Evolutionary conservation across 208 protist species (phyloP).

Genomic region (Acanthamoeba castellanii): DNA sequence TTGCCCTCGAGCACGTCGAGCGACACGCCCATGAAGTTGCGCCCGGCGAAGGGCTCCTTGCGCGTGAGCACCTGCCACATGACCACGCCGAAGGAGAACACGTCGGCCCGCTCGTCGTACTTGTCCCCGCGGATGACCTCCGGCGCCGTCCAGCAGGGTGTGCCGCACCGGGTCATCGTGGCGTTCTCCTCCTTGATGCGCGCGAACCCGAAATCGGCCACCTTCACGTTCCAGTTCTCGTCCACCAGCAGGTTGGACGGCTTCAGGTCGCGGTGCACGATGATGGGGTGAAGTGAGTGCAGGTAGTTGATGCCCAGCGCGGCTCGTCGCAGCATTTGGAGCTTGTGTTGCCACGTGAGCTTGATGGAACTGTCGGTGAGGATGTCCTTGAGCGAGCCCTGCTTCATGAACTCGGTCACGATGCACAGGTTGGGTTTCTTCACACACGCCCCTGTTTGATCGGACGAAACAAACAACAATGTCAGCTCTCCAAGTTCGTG

Average conservation of each 20-base stretch:
- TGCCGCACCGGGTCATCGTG: not conserved
- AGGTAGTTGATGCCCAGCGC: slow-evolving; percentile 85
- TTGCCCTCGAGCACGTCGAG: not conserved
- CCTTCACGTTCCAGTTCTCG: slow-evolving; percentile 84
- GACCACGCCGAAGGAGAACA: slow-evolving; percentile 4
- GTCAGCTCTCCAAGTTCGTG: too few relatives aligned
- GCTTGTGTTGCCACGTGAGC: slow-evolving; percentile 58
- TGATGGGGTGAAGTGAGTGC: slow-evolving; percentile 79
- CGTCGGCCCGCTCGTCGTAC: not conserved
- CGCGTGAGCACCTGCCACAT: not conserved
- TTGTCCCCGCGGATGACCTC: slow-evolving; percentile 4
- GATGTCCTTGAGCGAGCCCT: not conserved
- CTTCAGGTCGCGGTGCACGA: slow-evolving; percentile 86
- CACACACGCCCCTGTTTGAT: not conserved
- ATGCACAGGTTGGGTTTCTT: slow-evolving; percentile 15
- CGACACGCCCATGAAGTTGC: not conserved
- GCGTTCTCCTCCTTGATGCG: slow-evolving; percentile 12
- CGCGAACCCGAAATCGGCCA: slow-evolving; percentile 1
- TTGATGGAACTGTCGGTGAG: not conserved
- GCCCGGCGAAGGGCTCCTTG: not conserved
- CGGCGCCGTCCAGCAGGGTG: not conserved
- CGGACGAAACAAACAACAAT: too few relatives aligned
- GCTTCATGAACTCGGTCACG: slow-evolving; percentile 33
- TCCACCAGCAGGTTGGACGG: slow-evolving; percentile 83
- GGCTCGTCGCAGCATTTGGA: not conserved